Conservation (phyloP, 148 eudicot genomes). For the Amaranthus cruentus region DNA sequence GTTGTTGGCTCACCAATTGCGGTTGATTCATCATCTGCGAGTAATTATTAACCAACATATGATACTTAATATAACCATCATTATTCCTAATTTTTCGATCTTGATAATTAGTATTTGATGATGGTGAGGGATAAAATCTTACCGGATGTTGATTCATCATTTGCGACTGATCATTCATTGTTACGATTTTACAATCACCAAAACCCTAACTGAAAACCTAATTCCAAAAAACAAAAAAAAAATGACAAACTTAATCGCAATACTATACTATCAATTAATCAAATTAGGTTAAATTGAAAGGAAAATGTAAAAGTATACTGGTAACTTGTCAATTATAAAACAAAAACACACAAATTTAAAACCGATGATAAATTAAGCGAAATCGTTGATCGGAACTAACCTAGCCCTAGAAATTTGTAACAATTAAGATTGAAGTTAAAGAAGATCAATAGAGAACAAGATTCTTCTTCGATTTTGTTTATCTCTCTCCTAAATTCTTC, state of each 20-base stretch:
- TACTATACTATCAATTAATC: not conserved
- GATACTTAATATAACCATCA: not conserved
- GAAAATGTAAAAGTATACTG: not conserved
- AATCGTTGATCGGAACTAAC: slow-evolving; percentile 11
- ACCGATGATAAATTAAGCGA: not conserved
- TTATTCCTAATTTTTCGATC: slow-evolving; percentile 5
- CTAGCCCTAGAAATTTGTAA: slow-evolving; percentile 1
- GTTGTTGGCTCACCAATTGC: slow-evolving; percentile 27
- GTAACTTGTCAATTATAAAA: not conserved
- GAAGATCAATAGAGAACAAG: not conserved
- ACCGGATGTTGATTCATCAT: slow-evolving; percentile 41
- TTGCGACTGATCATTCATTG: slow-evolving; percentile 38
- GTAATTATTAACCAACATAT: slow-evolving; percentile 20
- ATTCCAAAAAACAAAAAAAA: slow-evolving; percentile 1
- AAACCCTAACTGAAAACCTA: slow-evolving; percentile 13
- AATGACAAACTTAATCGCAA: not conserved
- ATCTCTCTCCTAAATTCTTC: not conserved
- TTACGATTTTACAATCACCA: not conserved
- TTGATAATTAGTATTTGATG: not conserved
- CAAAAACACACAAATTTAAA: not conserved
- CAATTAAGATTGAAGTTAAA: not conserved
- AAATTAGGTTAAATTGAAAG: not conserved
- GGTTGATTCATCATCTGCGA: slow-evolving; percentile 31
- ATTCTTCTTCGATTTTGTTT: not conserved
- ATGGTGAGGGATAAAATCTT: slow-evolving; percentile 4